Evolutionary conservation across 1,284 basidiomycete genomes (phyloP).

Genomic region (Jaminaea rosea): DNA sequence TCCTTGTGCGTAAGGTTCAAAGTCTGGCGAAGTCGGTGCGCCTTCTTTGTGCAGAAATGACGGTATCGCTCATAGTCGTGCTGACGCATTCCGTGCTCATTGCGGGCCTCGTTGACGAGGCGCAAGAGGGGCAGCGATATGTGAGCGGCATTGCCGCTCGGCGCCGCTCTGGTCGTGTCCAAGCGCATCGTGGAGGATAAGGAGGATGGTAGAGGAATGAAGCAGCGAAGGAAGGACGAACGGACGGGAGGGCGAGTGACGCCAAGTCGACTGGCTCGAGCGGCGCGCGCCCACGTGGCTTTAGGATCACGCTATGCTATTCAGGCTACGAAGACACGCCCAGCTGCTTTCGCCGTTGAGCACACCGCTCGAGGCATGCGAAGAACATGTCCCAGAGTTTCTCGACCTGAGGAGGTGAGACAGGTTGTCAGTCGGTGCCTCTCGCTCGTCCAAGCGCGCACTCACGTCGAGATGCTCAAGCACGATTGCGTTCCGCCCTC

Average conservation of each 20-base stretch:
- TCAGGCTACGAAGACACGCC: too few species aligned
- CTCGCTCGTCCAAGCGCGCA: neutral
- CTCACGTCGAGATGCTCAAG: constrained; percentile 26
- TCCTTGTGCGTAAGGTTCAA: constrained; percentile 67
- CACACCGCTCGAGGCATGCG: constrained; percentile 21
- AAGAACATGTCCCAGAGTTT: constrained; percentile 34
- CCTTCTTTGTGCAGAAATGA: constrained; percentile 80
- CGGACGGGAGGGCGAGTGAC: neutral
- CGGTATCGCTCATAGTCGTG: constrained; percentile 77
- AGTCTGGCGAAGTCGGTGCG: constrained; percentile 73
- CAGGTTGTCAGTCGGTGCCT: neutral
- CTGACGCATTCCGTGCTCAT: constrained; percentile 78
- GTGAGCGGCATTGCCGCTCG: constrained; percentile 4
- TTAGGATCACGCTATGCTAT: too few species aligned
- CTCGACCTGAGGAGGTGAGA: constrained; percentile 6
- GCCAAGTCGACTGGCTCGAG: too few species aligned
- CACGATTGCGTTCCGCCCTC: constrained; percentile 31
- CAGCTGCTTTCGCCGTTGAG: too few species aligned
- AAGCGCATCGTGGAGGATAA: constrained; percentile 7
- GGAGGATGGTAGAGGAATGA: neutral
- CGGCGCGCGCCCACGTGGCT: too few species aligned
- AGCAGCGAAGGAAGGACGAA: neutral
- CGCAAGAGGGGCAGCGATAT: constrained; percentile 58
- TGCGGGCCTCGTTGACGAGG: constrained; percentile 78
- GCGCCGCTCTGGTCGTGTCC: constrained; percentile 11